Evolutionary conservation across 2,329 filamentous ascomycete species (phyloP).

Genomic region (Grosmannia huntii): DNA sequence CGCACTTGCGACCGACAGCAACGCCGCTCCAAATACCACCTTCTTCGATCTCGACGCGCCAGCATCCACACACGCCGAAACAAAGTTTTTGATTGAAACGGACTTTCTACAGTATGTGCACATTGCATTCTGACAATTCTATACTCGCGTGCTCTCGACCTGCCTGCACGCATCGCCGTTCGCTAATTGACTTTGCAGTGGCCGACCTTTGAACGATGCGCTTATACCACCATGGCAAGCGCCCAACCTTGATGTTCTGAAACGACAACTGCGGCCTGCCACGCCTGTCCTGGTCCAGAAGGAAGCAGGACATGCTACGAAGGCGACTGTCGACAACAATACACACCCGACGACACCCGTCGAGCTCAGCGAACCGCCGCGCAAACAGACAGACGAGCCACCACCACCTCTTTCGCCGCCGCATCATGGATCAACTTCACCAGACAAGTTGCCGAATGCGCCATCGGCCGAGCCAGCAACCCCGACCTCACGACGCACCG

Average conservation of each 20-base stretch:
- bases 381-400: background rate
- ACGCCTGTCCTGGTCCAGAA: slow-evolving; percentile 14
- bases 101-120: slow-evolving; percentile 47
- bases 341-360: background rate
- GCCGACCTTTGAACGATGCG: slow-evolving; percentile 36
- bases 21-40: slow-evolving; percentile 46
- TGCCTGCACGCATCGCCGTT: background rate
- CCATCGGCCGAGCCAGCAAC: background rate
- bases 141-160: background rate
- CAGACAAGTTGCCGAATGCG: background rate
- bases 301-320: slow-evolving; percentile 1
- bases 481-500: no score
- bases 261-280: slow-evolving; percentile 20
- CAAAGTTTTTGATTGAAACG: slow-evolving; percentile 41
- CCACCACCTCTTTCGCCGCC: background rate
- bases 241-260: slow-evolving; percentile 30
- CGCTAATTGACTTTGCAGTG: slow-evolving; percentile 22
- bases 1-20: slow-evolving; percentile 59
- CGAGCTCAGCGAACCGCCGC: background rate
- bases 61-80: slow-evolving; percentile 36
- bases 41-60: slow-evolving; percentile 45
- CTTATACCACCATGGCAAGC: slow-evolving; percentile 37
- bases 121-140: slow-evolving; percentile 9
- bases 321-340: slow-evolving; percentile 1
- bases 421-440: background rate